Conservation (phyloP, 805 yeast species). For the Starmerella floris region DNA sequence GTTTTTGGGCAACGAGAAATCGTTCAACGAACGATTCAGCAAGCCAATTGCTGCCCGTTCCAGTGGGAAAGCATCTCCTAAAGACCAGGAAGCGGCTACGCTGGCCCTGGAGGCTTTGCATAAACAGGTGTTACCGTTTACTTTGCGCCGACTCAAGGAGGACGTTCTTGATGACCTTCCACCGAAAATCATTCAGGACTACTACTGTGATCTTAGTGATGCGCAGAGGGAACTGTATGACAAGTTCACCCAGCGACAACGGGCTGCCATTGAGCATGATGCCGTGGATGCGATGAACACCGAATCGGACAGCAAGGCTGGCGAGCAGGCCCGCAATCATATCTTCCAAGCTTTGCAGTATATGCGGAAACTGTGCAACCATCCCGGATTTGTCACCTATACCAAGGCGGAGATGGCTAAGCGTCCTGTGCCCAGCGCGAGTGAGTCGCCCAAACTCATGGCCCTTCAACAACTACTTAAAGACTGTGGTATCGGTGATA, state of each 20-base stretch:
- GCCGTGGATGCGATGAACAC: constrained; percentile 7
- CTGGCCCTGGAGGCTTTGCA: constrained; percentile 90
- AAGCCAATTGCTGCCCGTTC: constrained; percentile 93
- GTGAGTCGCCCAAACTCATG: constrained; percentile 78
- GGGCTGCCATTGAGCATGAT: constrained; percentile 37
- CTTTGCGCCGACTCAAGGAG: constrained; percentile 89
- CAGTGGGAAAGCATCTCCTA: constrained; percentile 67
- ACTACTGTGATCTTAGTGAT: constrained; percentile 89
- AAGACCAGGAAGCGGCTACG: constrained; percentile 95
- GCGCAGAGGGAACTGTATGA: constrained; percentile 76
- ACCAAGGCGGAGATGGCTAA: constrained; percentile 53
- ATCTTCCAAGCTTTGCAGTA: constrained; percentile 95
- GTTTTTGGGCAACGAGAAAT: constrained; percentile 85
- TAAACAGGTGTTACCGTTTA: constrained; percentile 90
- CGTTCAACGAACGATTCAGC: constrained; percentile 90
- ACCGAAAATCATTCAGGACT: constrained; percentile 96
- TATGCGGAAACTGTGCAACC: constrained; percentile 93
- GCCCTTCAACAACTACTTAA: constrained; percentile 67
- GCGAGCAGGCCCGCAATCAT: constrained; percentile 57
- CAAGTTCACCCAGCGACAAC: constrained; percentile 80
- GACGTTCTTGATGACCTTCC: constrained; percentile 93
- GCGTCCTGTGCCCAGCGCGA: constrained; percentile 53
- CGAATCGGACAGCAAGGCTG: constrained; percentile 19
- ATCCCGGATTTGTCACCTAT: constrained; percentile 79
- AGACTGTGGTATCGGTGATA: constrained; percentile 80